Conservation (phyloP, 2,329 filamentous ascomycete genomes). For the Chlorencoelia australis region DNA sequence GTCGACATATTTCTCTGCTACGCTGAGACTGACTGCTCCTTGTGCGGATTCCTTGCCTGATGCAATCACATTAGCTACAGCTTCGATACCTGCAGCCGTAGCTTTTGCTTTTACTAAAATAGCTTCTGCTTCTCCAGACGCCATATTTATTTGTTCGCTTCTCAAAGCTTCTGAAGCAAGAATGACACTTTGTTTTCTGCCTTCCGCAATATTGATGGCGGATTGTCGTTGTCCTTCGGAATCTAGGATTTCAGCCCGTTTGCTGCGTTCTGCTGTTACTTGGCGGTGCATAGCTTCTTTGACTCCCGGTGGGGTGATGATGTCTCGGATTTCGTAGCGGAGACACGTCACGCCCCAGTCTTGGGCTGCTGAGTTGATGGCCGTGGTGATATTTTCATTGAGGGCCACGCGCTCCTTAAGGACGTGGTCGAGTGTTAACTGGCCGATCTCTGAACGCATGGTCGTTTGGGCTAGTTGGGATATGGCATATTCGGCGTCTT, state of each 20-base stretch:
- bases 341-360: constrained; percentile 96
- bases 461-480: constrained; percentile 96
- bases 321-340: constrained; percentile 96
- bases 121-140: constrained; percentile 86
- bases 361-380: constrained; percentile 95
- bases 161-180: constrained; percentile 86
- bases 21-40: constrained; percentile 72
- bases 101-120: constrained; percentile 79
- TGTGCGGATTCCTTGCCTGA: constrained; percentile 67
- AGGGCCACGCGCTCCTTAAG: constrained; percentile 93
- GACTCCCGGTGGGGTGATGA: constrained; percentile 87
- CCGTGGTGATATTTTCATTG: constrained; percentile 96
- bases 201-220: constrained; percentile 98
- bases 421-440: constrained; percentile 92
- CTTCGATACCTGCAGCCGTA: constrained; percentile 80
- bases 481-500: constrained; percentile 98
- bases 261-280: constrained; percentile 92
- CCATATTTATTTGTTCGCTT: constrained; percentile 87
- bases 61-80: constrained; percentile 67
- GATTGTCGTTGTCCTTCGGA: constrained; percentile 94
- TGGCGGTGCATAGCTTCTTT: constrained; percentile 98
- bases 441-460: constrained; percentile 97
- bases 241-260: constrained; percentile 94
- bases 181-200: constrained; percentile 93
- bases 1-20: constrained; percentile 97